phyloP scores from a whole-genome alignment of 768 basidiomycete genomes.

The Rhizopogon sp. region DNA sequence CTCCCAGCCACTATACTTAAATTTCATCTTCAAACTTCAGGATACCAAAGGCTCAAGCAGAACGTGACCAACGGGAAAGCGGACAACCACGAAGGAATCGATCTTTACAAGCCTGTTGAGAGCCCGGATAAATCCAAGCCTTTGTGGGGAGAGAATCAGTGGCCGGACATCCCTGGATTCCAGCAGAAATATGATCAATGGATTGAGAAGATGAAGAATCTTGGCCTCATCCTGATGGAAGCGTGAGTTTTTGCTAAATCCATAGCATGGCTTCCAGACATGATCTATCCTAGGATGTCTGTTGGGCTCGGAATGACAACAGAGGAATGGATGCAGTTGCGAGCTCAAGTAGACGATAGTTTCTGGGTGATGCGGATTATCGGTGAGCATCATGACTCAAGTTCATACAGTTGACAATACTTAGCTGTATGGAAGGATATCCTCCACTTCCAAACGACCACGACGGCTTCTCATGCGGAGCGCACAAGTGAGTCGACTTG shows the following conservation, averaged over 20 bases:
- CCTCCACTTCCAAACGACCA: conserved; percentile 78
- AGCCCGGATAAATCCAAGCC: conserved; percentile 65
- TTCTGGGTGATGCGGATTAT: conserved; percentile 91
- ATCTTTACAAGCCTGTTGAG: conserved; percentile 73
- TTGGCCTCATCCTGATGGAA: conserved; percentile 82
- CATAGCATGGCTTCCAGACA: neutral
- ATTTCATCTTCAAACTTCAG: conserved; percentile 39
- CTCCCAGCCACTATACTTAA: neutral
- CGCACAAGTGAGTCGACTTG: conserved; percentile 60
- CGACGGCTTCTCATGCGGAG: conserved; percentile 85
- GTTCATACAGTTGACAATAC: neutral
- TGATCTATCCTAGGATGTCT: conserved; percentile 56
- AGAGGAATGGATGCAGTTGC: conserved; percentile 67
- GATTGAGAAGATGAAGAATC: conserved; percentile 79
- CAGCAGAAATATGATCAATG: conserved; percentile 62
- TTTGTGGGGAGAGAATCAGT: conserved; percentile 85
- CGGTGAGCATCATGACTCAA: conserved; percentile 34
- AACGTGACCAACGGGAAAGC: conserved; percentile 83
- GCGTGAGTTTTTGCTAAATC: conserved; percentile 48
- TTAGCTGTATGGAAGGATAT: conserved; percentile 51
- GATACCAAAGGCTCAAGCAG: conserved; percentile 76
- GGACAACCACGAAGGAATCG: conserved; percentile 82
- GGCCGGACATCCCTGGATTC: conserved; percentile 62
- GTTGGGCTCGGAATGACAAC: conserved; percentile 67
- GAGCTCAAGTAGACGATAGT: conserved; percentile 69